Evolutionary conservation across 345 rosid genomes (phyloP).

Genomic region (Rhizophora mangle): DNA sequence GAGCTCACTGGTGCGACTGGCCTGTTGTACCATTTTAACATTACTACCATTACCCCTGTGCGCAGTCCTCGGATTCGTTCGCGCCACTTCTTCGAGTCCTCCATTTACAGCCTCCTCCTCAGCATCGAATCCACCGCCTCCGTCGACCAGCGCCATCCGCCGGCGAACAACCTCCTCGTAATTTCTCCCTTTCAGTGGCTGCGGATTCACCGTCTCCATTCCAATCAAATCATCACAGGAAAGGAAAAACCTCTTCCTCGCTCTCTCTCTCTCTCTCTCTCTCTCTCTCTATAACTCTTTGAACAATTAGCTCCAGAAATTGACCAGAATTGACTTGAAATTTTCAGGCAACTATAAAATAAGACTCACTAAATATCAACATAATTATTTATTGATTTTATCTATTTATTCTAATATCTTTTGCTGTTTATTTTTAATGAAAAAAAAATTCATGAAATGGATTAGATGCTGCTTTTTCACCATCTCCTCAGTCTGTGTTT

Average conservation of each 20-base stretch:
- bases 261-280: neutral
- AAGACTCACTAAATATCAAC: no score
- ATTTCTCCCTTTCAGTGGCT: slow-evolving; percentile 18
- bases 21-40: neutral
- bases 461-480: neutral
- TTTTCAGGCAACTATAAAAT: no score
- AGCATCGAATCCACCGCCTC: slow-evolving; percentile 7
- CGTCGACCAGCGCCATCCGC: slow-evolving; percentile 1
- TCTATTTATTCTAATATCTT: no score
- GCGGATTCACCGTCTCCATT: slow-evolving; percentile 32
- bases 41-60: neutral
- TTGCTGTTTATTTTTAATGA: neutral
- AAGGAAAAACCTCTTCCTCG: neutral
- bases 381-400: no score
- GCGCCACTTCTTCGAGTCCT: slow-evolving; percentile 15
- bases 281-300: neutral
- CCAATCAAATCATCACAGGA: slow-evolving; percentile 15
- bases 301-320: neutral
- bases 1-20: slow-evolving; percentile 42
- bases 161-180: slow-evolving; percentile 11
- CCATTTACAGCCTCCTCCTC: slow-evolving; percentile 9
- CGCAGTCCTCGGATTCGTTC: slow-evolving; percentile 8
- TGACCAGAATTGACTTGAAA: neutral
- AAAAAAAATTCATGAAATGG: neutral
- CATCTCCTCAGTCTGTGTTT: neutral